These are phyloP conservation scores for Micromonas pusilla DNA, from an alignment of 139 green algal species.

Conservation along the genomic window DNA sequence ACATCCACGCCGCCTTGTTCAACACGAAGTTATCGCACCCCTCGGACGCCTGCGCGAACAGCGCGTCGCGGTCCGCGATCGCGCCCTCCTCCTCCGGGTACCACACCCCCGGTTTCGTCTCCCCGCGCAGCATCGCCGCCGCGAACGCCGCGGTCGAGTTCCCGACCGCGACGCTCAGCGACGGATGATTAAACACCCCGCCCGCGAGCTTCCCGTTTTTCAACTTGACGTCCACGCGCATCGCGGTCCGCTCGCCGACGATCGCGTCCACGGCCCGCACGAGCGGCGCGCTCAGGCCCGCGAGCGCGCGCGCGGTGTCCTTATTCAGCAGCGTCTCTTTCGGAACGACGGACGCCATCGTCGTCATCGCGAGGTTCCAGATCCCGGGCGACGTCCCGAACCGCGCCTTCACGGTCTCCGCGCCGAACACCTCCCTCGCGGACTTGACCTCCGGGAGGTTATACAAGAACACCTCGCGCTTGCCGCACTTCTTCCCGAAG, in stretches of 20 bases:
- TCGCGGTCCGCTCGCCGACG: constrained; percentile 41
- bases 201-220: constrained; percentile 60
- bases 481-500: constrained; percentile 71
- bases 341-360: constrained; percentile 62
- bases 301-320: constrained; percentile 46
- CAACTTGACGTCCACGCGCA: constrained; percentile 85
- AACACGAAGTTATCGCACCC: not conserved
- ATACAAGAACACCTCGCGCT: constrained; percentile 32
- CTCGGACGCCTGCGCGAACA: constrained; percentile 8
- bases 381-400: constrained; percentile 85
- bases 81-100: constrained; percentile 74
- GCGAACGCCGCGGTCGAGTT: constrained; percentile 59
- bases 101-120: constrained; percentile 85
- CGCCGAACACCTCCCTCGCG: constrained; percentile 39
- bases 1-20: constrained; percentile 20
- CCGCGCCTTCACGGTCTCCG: constrained; percentile 75
- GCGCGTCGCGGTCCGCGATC: not conserved
- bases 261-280: constrained; percentile 26
- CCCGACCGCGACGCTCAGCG: constrained; percentile 25
- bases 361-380: constrained; percentile 91
- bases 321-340: constrained; percentile 49
- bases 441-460: constrained; percentile 47
- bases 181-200: constrained; percentile 72
- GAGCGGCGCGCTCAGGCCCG: constrained; percentile 1
- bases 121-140: constrained; percentile 62